These are phyloP conservation scores for Trichophyton rubrum DNA, from an alignment of 2,329 filamentous ascomycete genomes.

Conservation along the genomic window DNA sequence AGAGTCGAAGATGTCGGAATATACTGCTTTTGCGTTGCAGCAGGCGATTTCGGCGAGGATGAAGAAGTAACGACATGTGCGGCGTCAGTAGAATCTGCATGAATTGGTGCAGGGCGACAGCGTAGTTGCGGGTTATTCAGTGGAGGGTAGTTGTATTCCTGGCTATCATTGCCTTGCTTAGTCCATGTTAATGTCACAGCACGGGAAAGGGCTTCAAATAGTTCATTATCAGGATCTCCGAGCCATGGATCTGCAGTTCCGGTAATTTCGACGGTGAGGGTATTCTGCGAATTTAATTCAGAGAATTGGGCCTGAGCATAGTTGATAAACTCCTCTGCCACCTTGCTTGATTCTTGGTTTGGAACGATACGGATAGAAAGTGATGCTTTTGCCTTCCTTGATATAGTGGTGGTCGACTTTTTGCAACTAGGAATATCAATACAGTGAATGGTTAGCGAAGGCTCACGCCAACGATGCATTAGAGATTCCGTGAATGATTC, in stretches of 20 bases:
- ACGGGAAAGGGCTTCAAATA: conserved; percentile 76
- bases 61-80: conserved; percentile 28
- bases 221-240: conserved; percentile 77
- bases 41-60: conserved; percentile 6
- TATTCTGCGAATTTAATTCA: conserved; percentile 66
- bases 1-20: conserved; percentile 11
- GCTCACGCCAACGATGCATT: conserved; percentile 90
- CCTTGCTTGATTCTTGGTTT: conserved; percentile 73
- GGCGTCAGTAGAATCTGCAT: conserved; percentile 28
- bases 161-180: conserved; percentile 19
- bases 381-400: conserved; percentile 73
- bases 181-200: conserved; percentile 81
- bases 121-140: conserved; percentile 15
- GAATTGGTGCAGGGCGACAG: conserved; percentile 14
- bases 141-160: conserved; percentile 25
- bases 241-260: conserved; percentile 95
- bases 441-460: conserved; percentile 83
- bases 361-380: conserved; percentile 87
- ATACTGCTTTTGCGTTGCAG: background rate
- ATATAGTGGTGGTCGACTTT: conserved; percentile 75
- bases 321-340: conserved; percentile 53
- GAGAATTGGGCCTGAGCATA: conserved; percentile 63
- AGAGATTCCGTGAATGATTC: conserved; percentile 68
- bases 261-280: conserved; percentile 68
- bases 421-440: conserved; percentile 82